phyloP scores from a whole-genome alignment of 768 basidiomycete species.

The Pulveroboletus frians region DNA sequence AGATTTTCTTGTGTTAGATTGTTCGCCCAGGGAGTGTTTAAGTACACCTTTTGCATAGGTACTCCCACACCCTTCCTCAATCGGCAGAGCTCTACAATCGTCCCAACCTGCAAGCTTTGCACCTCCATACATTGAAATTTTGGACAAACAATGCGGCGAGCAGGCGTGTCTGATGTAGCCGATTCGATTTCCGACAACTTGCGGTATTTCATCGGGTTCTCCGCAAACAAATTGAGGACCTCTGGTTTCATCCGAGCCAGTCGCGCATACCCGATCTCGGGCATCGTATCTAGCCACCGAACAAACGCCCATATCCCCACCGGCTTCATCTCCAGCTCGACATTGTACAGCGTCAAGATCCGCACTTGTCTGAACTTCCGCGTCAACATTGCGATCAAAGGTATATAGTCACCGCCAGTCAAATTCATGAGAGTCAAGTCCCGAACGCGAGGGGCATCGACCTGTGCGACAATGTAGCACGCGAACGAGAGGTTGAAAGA shows the following conservation, averaged over 20 bases:
- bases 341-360: conserved; percentile 47
- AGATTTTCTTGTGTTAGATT: conserved; percentile 20
- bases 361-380: conserved; percentile 48
- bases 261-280: conserved; percentile 46
- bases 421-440: conserved; percentile 57
- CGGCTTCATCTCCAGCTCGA: conserved; percentile 33
- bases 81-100: conserved; percentile 34
- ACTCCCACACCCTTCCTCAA: conserved; percentile 35
- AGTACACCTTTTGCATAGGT: conserved; percentile 50
- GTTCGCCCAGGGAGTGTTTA: conserved; percentile 31
- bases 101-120: conserved; percentile 31
- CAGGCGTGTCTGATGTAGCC: conserved; percentile 3
- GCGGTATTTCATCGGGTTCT: conserved; percentile 31
- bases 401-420: conserved; percentile 45
- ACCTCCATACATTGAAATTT: conserved; percentile 44
- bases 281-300: conserved; percentile 56
- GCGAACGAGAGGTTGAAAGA: conserved; percentile 49
- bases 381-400: conserved; percentile 43
- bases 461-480: conserved; percentile 40
- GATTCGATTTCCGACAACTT: conserved; percentile 2
- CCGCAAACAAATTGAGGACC: conserved; percentile 47
- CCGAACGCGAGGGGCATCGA: conserved; percentile 53
- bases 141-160: conserved; percentile 36
- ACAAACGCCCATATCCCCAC: conserved; percentile 32
- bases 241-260: conserved; percentile 39